Conservation (phyloP, 2,329 filamentous ascomycete genomes). For the Pseudogymnoascus sp. region DNA sequence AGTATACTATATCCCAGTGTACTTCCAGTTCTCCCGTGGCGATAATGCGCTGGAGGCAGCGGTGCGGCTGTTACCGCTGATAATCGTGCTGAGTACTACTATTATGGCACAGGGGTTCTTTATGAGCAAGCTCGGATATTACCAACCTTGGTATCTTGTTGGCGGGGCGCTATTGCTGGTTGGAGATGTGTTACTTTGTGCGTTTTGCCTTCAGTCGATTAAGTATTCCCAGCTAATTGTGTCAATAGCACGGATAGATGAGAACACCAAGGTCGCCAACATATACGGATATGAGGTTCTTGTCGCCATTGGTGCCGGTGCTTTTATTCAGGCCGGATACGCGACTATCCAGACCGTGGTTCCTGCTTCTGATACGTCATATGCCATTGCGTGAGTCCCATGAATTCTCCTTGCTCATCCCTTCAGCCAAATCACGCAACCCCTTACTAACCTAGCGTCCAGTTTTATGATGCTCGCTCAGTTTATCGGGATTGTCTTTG, state of each 20-base stretch:
- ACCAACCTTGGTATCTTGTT: slow-evolving; percentile 34
- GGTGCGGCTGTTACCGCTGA: slow-evolving; percentile 34
- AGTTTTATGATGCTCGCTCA: slow-evolving; percentile 11
- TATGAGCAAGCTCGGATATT: slow-evolving; percentile 31
- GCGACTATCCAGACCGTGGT: slow-evolving; percentile 30
- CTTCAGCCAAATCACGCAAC: too few relatives aligned
- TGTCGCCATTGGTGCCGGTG: slow-evolving; percentile 34
- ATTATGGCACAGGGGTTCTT: slow-evolving; percentile 31
- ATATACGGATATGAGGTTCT: slow-evolving; percentile 33
- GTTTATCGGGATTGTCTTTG: slow-evolving; percentile 3
- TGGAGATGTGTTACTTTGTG: slow-evolving; percentile 31
- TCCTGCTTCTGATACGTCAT: slow-evolving; percentile 3
- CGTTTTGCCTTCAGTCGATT: background rate
- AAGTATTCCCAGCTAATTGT: slow-evolving; percentile 7
- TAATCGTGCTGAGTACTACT: slow-evolving; percentile 30
- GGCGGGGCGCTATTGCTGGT: slow-evolving; percentile 29
- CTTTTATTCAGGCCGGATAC: slow-evolving; percentile 29
- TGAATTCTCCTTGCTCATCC: too few relatives aligned
- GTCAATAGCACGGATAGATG: slow-evolving; percentile 29
- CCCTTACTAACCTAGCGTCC: background rate
- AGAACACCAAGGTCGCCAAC: slow-evolving; percentile 18
- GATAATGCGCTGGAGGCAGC: slow-evolving; percentile 36
- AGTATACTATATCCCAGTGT: slow-evolving; percentile 39
- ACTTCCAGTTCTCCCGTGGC: slow-evolving; percentile 40
- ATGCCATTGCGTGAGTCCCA: slow-evolving; percentile 13